Base-by-base conservation (phyloP, 2,329 filamentous ascomycete species). In the Hymenoscyphus fructigenus region DNA sequence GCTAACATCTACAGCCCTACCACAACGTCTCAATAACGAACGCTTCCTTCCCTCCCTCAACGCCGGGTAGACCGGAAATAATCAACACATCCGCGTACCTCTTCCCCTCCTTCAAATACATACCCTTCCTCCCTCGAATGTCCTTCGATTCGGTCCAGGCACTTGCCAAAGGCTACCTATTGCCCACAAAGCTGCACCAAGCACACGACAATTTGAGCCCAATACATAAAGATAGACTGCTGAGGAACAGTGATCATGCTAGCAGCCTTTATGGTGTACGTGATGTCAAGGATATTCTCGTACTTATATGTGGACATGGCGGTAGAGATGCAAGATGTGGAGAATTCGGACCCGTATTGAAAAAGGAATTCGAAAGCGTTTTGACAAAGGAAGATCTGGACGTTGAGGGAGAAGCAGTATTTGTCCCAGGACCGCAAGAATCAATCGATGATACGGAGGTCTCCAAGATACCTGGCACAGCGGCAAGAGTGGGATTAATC, bases 281-380 rank as follows among this genome's bases (percentile, higher is more conserved):
- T 12, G 84, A 87, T 65, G 84, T 91, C 9, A 74, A 84, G 17
- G 89, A 93, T 67, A 82, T 93, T 4, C 72, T 91, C n/a, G 85
- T 99, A 34, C 79, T 98, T 23, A 89, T 97, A 55, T 99, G 95
- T 74, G 92, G 93, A 0, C 95, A 99, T 72, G 90, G 89, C 15
- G 88, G 88, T 2, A 83, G 95, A 12, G 95, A 99, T 75, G 80
- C 83, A 72, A 84, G 95, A 60, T 99, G 95, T 73, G 94, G 95
- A 0, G 79, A 91, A 26, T 82, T 94, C 68, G 93, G 92, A 0
- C 92, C 93, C 0, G 78, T 92, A 1, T 80, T 98, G 15, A 81
- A 86, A 70, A 78, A 78, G 0, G 89, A 93, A 71, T 98, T 98
- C 70, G 83, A 87, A 69, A 77, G 76, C 9, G 83, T 86, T 71